A percentile compares a stretch with the other conserved stretches of the same genome.
Evolutionary conservation across 108 stramenopile species (phyloP).

Genomic region (Hondaea fermentalgiana): DNA sequence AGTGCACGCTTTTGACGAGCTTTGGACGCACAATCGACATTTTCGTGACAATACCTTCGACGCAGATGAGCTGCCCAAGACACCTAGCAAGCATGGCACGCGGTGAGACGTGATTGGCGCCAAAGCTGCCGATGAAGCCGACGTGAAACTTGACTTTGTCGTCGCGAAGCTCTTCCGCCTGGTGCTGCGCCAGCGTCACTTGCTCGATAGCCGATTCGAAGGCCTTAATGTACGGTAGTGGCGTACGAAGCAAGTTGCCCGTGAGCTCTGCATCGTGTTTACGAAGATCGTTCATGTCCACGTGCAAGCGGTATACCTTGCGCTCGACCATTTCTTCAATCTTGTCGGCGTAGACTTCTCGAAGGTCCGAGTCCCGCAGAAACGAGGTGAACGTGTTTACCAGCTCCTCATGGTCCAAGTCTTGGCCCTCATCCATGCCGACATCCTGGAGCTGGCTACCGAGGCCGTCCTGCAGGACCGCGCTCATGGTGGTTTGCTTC

Average conservation of each 20-base stretch:
- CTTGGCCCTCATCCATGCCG: background rate
- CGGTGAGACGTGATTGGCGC: constrained; percentile 31
- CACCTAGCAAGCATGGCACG: constrained; percentile 28
- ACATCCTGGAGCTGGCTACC: background rate
- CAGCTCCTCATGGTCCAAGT: background rate
- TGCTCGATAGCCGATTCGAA: constrained; percentile 7
- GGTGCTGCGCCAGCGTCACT: background rate
- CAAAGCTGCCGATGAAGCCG: constrained; percentile 51
- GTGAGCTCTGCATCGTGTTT: background rate
- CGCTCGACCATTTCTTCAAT: constrained; percentile 14
- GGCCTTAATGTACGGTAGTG: background rate
- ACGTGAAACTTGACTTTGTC: constrained; percentile 13
- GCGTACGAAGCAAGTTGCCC: background rate
- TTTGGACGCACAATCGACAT: constrained; percentile 92
- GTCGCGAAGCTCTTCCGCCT: background rate
- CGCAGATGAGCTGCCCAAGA: constrained; percentile 65
- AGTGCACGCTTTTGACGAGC: constrained; percentile 89
- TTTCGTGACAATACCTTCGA: constrained; percentile 97
- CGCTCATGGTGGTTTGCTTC: background rate
- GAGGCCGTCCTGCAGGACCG: background rate
- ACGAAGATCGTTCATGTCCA: constrained; percentile 17
- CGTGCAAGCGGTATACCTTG: background rate
- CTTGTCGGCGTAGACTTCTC: background rate
- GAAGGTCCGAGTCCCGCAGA: background rate
- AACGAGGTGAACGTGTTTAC: background rate